Conservation (phyloP, 345 rosid genomes). For the Gossypium ekmanianum region DNA sequence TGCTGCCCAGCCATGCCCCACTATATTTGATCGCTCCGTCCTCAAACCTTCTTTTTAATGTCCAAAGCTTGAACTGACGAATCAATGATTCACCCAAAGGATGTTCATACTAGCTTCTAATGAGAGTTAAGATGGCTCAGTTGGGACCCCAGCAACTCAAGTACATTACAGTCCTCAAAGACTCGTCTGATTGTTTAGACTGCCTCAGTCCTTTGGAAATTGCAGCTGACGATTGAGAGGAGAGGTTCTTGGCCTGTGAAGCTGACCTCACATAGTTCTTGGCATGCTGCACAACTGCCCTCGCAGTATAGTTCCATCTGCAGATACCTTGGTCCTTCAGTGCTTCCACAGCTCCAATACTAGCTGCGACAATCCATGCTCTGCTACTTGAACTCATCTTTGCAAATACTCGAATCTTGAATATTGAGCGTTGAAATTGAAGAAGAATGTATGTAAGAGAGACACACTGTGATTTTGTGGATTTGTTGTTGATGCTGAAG, state of each 20-base stretch:
- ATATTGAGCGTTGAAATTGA: neutral
- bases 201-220: neutral
- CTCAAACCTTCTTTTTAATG: no score
- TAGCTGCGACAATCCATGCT: constrained; percentile 47
- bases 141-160: constrained; percentile 56
- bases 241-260: constrained; percentile 42
- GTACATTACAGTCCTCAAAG: constrained; percentile 39
- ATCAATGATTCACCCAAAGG: neutral
- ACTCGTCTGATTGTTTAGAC: constrained; percentile 39
- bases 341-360: constrained; percentile 58
- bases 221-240: constrained; percentile 34
- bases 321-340: constrained; percentile 59
- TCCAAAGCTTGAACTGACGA: no score
- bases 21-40: constrained; percentile 18
- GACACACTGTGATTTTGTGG: neutral
- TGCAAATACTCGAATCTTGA: neutral
- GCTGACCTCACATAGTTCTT: constrained; percentile 34
- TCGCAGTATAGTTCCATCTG: constrained; percentile 48
- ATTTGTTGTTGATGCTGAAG: no score
- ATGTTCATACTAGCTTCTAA: no score
- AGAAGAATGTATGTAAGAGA: neutral
- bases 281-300: constrained; percentile 39
- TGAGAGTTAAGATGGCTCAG: neutral
- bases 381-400: constrained; percentile 44
- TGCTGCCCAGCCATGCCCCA: constrained; percentile 48